Conservation (phyloP, 345 rosid species). For the Salix purpurea region DNA sequence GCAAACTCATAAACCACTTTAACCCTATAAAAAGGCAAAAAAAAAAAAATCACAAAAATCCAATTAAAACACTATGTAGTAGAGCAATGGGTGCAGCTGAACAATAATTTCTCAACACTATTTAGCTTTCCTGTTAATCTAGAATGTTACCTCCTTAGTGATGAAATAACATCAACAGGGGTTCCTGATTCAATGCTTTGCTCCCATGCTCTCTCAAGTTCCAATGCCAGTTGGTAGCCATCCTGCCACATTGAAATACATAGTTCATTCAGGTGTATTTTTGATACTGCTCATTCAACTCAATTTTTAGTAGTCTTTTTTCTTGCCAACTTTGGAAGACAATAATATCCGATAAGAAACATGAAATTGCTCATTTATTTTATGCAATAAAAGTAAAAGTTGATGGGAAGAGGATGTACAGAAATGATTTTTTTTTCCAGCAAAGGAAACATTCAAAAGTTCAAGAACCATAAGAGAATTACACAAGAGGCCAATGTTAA, state of each 20-base stretch:
- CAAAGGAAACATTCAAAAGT: not conserved
- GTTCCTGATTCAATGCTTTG: slow-evolving; percentile 47
- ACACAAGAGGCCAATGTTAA: not conserved
- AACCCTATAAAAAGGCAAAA: too few relatives aligned
- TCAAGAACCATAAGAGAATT: not conserved
- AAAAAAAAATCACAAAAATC: too few relatives aligned
- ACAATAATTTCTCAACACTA: too few relatives aligned
- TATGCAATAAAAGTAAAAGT: not conserved
- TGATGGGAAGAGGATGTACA: not conserved
- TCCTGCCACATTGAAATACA: slow-evolving; percentile 49
- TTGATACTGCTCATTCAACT: not conserved
- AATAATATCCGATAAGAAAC: not conserved
- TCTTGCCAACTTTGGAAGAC: not conserved
- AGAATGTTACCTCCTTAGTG: slow-evolving; percentile 54
- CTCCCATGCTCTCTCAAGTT: slow-evolving; percentile 75
- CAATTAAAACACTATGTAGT: too few relatives aligned
- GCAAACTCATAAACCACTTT: too few relatives aligned
- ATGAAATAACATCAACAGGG: slow-evolving; percentile 59
- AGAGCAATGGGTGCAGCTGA: too few relatives aligned
- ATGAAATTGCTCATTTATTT: not conserved
- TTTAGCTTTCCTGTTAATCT: not conserved
- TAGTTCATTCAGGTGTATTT: not conserved
- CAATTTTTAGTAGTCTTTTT: not conserved
- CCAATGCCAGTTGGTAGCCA: slow-evolving; percentile 72
- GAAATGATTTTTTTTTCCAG: not conserved